These are phyloP conservation scores for Nakaseomyces nivariensis DNA, from an alignment of 1,139 yeast species.

Conservation along the genomic window DNA sequence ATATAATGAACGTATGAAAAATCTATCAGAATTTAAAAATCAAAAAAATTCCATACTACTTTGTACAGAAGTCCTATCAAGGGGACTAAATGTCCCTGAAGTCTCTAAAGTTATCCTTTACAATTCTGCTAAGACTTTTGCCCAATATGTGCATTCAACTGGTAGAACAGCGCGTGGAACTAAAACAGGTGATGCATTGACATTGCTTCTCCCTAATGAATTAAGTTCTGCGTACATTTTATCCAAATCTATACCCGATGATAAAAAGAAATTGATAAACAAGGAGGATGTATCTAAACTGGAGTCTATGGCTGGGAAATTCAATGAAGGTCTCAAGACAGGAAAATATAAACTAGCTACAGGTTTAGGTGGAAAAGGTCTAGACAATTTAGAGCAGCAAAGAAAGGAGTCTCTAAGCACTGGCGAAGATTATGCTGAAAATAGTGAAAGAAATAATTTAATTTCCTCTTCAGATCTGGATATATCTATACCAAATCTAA, in stretches of 20 bases:
- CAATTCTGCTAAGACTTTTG: constrained; percentile 87
- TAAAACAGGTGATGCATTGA: constrained; percentile 62
- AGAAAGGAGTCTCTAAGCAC: constrained; percentile 35
- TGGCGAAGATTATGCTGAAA: constrained; percentile 12
- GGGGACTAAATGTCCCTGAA: constrained; percentile 87
- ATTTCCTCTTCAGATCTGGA: constrained; percentile 32
- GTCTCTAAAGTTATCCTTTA: constrained; percentile 72
- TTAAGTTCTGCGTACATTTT: constrained; percentile 63
- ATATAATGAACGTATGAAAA: constrained; percentile 70
- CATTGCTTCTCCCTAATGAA: constrained; percentile 47
- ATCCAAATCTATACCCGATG: constrained; percentile 48
- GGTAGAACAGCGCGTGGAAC: constrained; percentile 98
- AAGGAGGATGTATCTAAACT: constrained; percentile 37
- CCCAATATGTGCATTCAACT: constrained; percentile 92
- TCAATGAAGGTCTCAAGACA: constrained; percentile 50
- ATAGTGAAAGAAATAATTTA: background rate
- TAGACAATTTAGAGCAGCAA: constrained; percentile 65
- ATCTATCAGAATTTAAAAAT: constrained; percentile 60
- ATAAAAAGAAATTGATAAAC: constrained; percentile 31
- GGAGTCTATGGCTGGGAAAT: constrained; percentile 43
- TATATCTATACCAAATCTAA: constrained; percentile 52
- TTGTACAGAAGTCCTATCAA: constrained; percentile 90
- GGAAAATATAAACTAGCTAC: constrained; percentile 61
- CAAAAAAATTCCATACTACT: constrained; percentile 51
- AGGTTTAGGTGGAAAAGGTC: constrained; percentile 93